A percentile compares a stretch with the other conserved stretches of the same genome.
Evolutionary conservation across 2,329 filamentous ascomycete species (phyloP).

Genomic region (Phaeosphaeria sp.): DNA sequence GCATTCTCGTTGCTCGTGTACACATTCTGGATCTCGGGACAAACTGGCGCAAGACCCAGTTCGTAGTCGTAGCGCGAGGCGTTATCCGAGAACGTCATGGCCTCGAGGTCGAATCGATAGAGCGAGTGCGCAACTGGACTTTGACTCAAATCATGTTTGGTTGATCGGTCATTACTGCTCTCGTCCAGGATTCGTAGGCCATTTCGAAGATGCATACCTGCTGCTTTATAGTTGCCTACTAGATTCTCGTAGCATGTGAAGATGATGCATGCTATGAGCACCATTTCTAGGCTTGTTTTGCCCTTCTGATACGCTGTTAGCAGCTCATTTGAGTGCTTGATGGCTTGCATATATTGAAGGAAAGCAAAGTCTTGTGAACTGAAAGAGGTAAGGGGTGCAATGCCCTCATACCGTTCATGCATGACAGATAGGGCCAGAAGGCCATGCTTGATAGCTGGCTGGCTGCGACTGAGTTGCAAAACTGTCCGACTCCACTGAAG

Average conservation of each 20-base stretch:
- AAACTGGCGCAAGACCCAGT: constrained; percentile 25
- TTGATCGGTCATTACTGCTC: constrained; percentile 5
- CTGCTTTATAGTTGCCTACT: constrained; percentile 34
- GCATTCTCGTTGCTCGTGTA: constrained; percentile 29
- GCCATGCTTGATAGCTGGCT: constrained; percentile 40
- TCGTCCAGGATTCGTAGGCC: constrained; percentile 35
- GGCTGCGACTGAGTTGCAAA: constrained; percentile 33
- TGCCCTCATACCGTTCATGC: constrained; percentile 35
- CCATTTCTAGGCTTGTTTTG: constrained; percentile 29
- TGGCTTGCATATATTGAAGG: constrained; percentile 37
- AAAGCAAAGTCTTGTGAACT: constrained; percentile 33
- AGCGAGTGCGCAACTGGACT: constrained; percentile 32
- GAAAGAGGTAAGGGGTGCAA: constrained; percentile 16
- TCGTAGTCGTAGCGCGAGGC: constrained; percentile 32
- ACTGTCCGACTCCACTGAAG: constrained; percentile 31
- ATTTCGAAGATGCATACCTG: constrained; percentile 39
- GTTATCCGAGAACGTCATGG: constrained; percentile 42
- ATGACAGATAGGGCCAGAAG: constrained; percentile 37
- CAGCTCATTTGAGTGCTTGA: constrained; percentile 36
- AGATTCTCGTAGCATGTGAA: constrained; percentile 43
- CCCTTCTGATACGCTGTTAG: constrained; percentile 28
- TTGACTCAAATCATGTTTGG: constrained; percentile 7
- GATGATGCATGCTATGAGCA: constrained; percentile 39
- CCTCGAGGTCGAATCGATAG: constrained; percentile 38
- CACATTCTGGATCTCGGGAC: constrained; percentile 22